Conservation (phyloP, 116 monocot species). For the Phalaenopsis hybrid region DNA sequence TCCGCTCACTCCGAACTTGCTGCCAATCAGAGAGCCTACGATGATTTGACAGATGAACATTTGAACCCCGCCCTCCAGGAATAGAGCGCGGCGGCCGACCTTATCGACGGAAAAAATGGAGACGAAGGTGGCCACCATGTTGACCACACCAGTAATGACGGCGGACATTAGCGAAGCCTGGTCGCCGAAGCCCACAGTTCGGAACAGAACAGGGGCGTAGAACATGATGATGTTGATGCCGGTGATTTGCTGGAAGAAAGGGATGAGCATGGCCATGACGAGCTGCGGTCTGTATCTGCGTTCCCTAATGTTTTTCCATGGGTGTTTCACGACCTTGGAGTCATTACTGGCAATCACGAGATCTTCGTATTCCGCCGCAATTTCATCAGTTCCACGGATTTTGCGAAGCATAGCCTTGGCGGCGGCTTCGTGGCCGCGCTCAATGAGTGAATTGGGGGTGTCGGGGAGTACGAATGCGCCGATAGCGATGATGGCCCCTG, state of each 20-base stretch:
- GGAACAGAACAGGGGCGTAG: constrained; percentile 17
- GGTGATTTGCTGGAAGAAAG: constrained; percentile 21
- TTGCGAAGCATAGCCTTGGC: constrained; percentile 5
- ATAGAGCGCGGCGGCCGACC: constrained; percentile 3
- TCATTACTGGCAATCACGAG: constrained; percentile 1
- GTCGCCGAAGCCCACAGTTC: constrained; percentile 18
- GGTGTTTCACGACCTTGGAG: constrained; percentile 4
- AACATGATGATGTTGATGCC: constrained; percentile 27
- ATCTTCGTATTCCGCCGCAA: not conserved
- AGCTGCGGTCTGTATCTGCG: constrained; percentile 16
- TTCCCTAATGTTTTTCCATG: constrained; percentile 12
- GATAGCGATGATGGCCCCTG: constrained; percentile 1
- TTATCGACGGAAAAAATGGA: constrained; percentile 15
- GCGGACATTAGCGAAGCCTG: constrained; percentile 17
- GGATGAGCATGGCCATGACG: constrained; percentile 5
- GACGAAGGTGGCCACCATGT: constrained; percentile 11
- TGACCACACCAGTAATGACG: constrained; percentile 1
- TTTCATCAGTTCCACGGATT: not conserved
- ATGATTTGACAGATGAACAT: constrained; percentile 8
- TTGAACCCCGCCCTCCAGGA: constrained; percentile 12
- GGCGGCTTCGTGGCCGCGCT: constrained; percentile 1
- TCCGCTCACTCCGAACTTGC: not conserved
- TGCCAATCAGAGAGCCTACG: not conserved
- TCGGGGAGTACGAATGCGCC: not conserved
- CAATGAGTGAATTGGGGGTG: constrained; percentile 6